A percentile compares a stretch with the other conserved stretches of the same genome.
phyloP scores from a whole-genome alignment of 495 filamentous ascomycete species.

The Penicillium atrosanguineum region DNA sequence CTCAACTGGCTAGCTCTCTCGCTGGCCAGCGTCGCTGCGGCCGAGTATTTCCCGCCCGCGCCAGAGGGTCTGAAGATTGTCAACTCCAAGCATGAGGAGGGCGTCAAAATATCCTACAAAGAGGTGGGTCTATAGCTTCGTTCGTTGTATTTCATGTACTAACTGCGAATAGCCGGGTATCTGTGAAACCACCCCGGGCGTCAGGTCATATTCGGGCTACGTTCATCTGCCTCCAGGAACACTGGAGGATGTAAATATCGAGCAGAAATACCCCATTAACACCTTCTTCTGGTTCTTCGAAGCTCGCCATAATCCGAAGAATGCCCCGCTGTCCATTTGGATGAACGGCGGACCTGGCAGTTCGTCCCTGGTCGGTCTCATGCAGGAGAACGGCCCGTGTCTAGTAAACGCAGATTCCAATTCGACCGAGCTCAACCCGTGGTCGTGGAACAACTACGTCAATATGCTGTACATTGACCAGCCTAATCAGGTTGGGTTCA shows the following conservation, averaged over 20 bases:
- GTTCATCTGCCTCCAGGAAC: constrained; percentile 39
- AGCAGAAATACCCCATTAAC: constrained; percentile 39
- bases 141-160: neutral
- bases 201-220: constrained; percentile 43
- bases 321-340: constrained; percentile 53
- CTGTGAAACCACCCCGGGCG: constrained; percentile 51
- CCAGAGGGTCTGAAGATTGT: constrained; percentile 52
- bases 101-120: constrained; percentile 63
- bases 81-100: constrained; percentile 55
- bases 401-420: constrained; percentile 51
- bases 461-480: constrained; percentile 68
- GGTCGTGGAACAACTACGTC: constrained; percentile 61
- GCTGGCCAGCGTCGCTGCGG: constrained; percentile 21
- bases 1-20: constrained; percentile 6
- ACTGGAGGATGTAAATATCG: constrained; percentile 30
- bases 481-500: constrained; percentile 62
- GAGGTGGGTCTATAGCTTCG: constrained; percentile 40
- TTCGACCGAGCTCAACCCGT: constrained; percentile 49
- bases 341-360: constrained; percentile 59
- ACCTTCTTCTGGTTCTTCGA: constrained; percentile 52
- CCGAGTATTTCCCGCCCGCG: constrained; percentile 56
- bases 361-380: constrained; percentile 58
- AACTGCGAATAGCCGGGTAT: constrained; percentile 40
- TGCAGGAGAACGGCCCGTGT: constrained; percentile 65
- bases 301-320: constrained; percentile 41